phyloP scores from a whole-genome alignment of 1,284 basidiomycete species.

The Takashimella koratensis region DNA sequence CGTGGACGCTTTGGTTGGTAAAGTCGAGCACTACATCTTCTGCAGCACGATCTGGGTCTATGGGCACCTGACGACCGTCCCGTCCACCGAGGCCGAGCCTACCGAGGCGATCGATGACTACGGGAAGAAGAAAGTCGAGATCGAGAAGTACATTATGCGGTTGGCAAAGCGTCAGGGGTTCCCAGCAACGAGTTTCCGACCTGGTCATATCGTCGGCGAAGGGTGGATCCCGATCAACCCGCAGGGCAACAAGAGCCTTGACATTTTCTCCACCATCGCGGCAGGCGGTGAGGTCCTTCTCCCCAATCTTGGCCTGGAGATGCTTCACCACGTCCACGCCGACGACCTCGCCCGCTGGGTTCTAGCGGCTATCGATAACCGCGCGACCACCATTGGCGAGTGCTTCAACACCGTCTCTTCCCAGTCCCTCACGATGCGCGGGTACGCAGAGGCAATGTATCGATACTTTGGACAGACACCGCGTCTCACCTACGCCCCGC shows the following conservation, averaged over 20 bases:
- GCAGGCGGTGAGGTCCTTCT: constrained; percentile 1
- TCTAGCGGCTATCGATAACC: constrained; percentile 4
- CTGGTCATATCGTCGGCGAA: constrained; percentile 9
- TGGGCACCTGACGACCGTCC: constrained; percentile 5
- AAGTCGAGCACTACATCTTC: constrained; percentile 8
- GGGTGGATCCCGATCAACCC: constrained; percentile 6
- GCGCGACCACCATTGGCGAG: constrained; percentile 3
- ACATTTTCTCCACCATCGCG: constrained; percentile 1
- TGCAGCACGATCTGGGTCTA: constrained; percentile 11
- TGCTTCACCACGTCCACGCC: constrained; percentile 8
- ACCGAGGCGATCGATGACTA: constrained; percentile 5
- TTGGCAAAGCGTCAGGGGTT: constrained; percentile 1
- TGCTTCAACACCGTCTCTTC: constrained; percentile 6
- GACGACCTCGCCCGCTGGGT: constrained; percentile 5
- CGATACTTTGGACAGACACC: constrained; percentile 3
- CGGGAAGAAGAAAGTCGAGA: constrained; percentile 2
- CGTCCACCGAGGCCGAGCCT: constrained; percentile 1
- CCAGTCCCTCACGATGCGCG: constrained; percentile 3
- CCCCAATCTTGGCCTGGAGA: constrained; percentile 5
- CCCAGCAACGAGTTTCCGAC: constrained; percentile 7
- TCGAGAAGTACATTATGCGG: constrained; percentile 1
- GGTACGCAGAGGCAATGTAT: constrained; percentile 6
- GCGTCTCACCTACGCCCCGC: background rate
- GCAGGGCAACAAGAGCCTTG: constrained; percentile 4
- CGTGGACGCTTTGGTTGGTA: constrained; percentile 3